These are phyloP conservation scores for Bryum argenteum DNA, from an alignment of 225 moss, liverwort and hornwort genomes.

Conservation along the genomic window DNA sequence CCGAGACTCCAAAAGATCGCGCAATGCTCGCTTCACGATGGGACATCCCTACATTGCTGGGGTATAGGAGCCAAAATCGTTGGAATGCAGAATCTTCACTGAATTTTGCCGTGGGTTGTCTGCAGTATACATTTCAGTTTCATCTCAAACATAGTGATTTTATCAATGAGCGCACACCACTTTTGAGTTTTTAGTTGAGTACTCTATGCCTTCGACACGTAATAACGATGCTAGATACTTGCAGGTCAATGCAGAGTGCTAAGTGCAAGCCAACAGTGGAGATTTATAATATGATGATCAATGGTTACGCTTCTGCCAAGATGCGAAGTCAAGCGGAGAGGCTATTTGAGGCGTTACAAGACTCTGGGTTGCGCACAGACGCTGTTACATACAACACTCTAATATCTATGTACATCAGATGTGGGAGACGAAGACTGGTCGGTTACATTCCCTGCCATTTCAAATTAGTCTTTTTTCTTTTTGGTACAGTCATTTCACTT, in stretches of 20 bases:
- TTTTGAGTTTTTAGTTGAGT: not conserved
- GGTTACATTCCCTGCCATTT: not conserved
- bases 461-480: not conserved
- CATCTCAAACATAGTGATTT: not conserved
- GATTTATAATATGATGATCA: slow-evolving; percentile 67
- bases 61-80: too few relatives aligned
- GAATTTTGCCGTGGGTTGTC: too few relatives aligned
- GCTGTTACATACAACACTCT: slow-evolving; percentile 66
- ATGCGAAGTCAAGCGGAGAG: slow-evolving; percentile 61
- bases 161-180: not conserved
- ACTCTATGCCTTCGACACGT: not conserved
- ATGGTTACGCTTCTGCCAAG: slow-evolving; percentile 60
- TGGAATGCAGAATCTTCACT: too few relatives aligned
- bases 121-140: not conserved
- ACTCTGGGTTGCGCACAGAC: slow-evolving; percentile 55
- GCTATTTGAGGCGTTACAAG: slow-evolving; percentile 51
- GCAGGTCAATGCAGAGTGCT: slow-evolving; percentile 65
- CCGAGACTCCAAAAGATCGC: not conserved
- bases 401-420: slow-evolving; percentile 70
- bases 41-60: not conserved
- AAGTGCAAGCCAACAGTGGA: slow-evolving; percentile 61
- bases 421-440: slow-evolving; percentile 53
- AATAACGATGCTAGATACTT: slow-evolving; percentile 11
- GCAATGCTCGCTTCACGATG: slow-evolving; percentile 1
- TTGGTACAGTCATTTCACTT: too few relatives aligned